Percentiles rank a stretch among this genome's conserved stretches.
Conservation (phyloP, 768 basidiomycete genomes). For the Agrocybe praecox region DNA sequence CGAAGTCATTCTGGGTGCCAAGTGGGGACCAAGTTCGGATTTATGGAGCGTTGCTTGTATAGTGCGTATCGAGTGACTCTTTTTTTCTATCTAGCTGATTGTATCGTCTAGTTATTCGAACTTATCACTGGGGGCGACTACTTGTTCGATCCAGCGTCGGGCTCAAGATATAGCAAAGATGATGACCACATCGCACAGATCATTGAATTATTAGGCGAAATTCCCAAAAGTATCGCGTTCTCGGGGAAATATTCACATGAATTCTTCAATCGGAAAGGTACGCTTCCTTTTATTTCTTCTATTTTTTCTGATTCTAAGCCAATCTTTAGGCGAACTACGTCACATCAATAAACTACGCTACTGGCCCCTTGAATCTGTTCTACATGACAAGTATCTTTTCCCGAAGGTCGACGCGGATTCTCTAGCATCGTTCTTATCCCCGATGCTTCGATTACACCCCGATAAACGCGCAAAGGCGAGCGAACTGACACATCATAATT, state of each 20-base stretch:
- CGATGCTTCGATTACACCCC: slow-evolving; percentile 89
- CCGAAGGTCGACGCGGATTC: slow-evolving; percentile 79
- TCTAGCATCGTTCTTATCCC: slow-evolving; percentile 79
- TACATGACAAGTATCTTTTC: slow-evolving; percentile 96
- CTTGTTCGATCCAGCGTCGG: slow-evolving; percentile 95
- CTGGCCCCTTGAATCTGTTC: slow-evolving; percentile 82
- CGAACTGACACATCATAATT: slow-evolving; percentile 85
- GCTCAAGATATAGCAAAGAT: slow-evolving; percentile 94
- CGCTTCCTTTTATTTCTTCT: slow-evolving; percentile 17
- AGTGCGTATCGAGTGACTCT: too few species aligned
- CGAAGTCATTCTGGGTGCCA: slow-evolving; percentile 94
- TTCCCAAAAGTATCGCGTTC: slow-evolving; percentile 82
- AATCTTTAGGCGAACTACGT: slow-evolving; percentile 68
- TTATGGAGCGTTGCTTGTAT: slow-evolving; percentile 97
- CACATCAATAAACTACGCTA: slow-evolving; percentile 93
- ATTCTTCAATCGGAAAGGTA: slow-evolving; percentile 96
- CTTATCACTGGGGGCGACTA: slow-evolving; percentile 97
- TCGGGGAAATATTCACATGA: slow-evolving; percentile 92
- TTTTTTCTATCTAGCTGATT: background rate
- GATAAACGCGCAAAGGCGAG: slow-evolving; percentile 86
- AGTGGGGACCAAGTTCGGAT: slow-evolving; percentile 95
- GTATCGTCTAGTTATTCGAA: slow-evolving; percentile 77
- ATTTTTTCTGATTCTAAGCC: background rate
- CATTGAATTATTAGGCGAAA: slow-evolving; percentile 92
- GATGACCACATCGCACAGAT: slow-evolving; percentile 98